Percentiles rank a stretch among this genome's conserved stretches.
Conservation (phyloP, 495 filamentous ascomycete genomes). For the Trichoderma gamsii region DNA sequence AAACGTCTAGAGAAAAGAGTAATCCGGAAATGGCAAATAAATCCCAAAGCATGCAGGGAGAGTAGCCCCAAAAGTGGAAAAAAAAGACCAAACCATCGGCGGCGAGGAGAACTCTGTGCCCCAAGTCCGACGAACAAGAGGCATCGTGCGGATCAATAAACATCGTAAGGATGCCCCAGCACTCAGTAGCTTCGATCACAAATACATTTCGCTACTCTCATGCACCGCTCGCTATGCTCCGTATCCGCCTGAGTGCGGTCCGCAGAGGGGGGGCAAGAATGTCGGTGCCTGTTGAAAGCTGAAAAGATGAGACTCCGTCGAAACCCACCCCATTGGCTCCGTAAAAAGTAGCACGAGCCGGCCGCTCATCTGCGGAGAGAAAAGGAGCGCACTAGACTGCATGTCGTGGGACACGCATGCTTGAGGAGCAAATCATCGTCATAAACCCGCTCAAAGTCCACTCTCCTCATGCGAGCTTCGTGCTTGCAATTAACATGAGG, state of each 20-base stretch:
- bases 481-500: slow-evolving; percentile 7
- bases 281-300: neutral
- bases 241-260: too few relatives aligned
- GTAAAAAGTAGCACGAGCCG: neutral
- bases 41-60: neutral
- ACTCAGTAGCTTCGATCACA: neutral
- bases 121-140: neutral
- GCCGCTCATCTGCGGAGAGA: slow-evolving; percentile 9
- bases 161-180: neutral
- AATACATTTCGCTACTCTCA: neutral
- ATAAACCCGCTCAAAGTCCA: neutral
- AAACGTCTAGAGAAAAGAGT: neutral
- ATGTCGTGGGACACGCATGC: neutral
- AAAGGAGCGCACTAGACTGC: neutral
- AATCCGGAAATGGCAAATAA: neutral
- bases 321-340: neutral
- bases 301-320: slow-evolving; percentile 2
- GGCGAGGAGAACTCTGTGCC: neutral
- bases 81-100: neutral
- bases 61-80: neutral
- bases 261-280: neutral
- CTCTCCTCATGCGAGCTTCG: neutral
- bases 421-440: neutral
- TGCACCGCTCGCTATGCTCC: neutral
- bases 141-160: neutral